Conservation (phyloP, 768 basidiomycete species). For the Glaciozyma antarctica region DNA sequence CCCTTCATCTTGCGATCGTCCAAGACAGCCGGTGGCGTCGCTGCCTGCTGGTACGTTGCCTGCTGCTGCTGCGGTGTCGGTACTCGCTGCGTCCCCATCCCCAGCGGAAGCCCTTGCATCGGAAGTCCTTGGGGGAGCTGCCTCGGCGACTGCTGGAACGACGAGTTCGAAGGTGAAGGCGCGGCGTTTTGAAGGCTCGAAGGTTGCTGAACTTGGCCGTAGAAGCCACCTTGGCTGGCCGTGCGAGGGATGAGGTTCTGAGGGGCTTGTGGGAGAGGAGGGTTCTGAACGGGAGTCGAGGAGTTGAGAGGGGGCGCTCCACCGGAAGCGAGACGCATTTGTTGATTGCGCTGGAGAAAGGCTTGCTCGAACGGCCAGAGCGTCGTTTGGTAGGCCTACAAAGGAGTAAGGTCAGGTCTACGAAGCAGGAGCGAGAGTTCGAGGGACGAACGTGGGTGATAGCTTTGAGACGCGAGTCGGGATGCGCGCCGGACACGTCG, state of each 20-base stretch:
- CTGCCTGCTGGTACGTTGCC: neutral
- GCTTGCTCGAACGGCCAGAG: conserved; percentile 17
- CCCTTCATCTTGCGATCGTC: conserved; percentile 14
- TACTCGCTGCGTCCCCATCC: neutral
- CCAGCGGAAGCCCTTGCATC: neutral
- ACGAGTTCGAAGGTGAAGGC: neutral
- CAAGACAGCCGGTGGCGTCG: neutral
- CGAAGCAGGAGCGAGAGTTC: neutral
- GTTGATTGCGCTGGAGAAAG: conserved; percentile 1
- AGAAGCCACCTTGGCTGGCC: too few relatives aligned
- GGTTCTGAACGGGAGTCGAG: neutral
- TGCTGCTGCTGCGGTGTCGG: neutral
- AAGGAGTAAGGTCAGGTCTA: neutral
- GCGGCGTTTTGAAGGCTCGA: too few relatives aligned
- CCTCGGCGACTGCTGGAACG: neutral
- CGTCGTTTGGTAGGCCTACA: neutral
- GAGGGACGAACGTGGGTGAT: conserved; percentile 4
- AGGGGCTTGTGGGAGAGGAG: neutral
- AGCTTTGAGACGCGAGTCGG: conserved; percentile 1
- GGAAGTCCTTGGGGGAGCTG: neutral
- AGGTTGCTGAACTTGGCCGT: too few relatives aligned
- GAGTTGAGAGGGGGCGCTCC: neutral
- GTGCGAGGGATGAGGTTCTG: neutral
- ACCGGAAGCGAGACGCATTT: neutral
- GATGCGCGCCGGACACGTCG: neutral